Evolutionary conservation across 73 alveolate genomes (phyloP).

Genomic region (Paraurostyla sp.): DNA sequence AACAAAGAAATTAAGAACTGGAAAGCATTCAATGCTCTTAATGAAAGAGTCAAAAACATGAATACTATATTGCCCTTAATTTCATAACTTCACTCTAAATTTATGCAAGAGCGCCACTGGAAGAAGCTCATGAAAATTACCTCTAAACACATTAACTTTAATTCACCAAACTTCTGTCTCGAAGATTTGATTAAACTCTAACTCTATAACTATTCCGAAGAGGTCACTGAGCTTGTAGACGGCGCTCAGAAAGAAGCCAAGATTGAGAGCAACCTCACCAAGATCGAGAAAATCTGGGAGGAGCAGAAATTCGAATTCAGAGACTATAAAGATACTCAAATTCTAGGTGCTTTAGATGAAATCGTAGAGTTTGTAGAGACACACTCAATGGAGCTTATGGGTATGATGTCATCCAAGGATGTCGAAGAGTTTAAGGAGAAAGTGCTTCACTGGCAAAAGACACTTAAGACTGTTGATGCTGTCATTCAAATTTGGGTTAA

Average conservation of each 20-base stretch:
- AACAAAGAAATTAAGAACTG: slow-evolving; percentile 90
- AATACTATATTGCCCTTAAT: slow-evolving; percentile 96
- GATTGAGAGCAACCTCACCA: slow-evolving; percentile 92
- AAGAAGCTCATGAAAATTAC: slow-evolving; percentile 97
- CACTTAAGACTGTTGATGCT: slow-evolving; percentile 97
- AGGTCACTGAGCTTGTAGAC: slow-evolving; percentile 98
- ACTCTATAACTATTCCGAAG: slow-evolving; percentile 96
- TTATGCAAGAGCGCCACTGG: slow-evolving; percentile 99
- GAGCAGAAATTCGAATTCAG: slow-evolving; percentile 82
- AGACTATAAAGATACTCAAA: slow-evolving; percentile 83
- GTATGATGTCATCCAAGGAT: slow-evolving; percentile 92
- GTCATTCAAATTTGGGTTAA: slow-evolving; percentile 99
- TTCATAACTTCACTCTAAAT: slow-evolving; percentile 96
- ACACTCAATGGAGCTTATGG: slow-evolving; percentile 96
- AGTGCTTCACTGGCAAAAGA: slow-evolving; percentile 96
- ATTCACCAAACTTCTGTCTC: slow-evolving; percentile 96
- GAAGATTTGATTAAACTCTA: slow-evolving; percentile 96
- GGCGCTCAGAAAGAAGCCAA: slow-evolving; percentile 98
- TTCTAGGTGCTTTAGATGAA: slow-evolving; percentile 86
- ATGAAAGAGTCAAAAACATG: slow-evolving; percentile 97
- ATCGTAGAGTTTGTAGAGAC: slow-evolving; percentile 93
- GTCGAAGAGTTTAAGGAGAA: slow-evolving; percentile 93
- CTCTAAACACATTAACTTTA: slow-evolving; percentile 90
- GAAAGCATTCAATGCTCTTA: slow-evolving; percentile 90
- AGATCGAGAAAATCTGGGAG: slow-evolving; percentile 93